Evolutionary conservation across 192 early-diverging fungal genomes (phyloP), one percentile per base, ranked within the genome.

Genomic region (Coemansia sp.): DNA sequence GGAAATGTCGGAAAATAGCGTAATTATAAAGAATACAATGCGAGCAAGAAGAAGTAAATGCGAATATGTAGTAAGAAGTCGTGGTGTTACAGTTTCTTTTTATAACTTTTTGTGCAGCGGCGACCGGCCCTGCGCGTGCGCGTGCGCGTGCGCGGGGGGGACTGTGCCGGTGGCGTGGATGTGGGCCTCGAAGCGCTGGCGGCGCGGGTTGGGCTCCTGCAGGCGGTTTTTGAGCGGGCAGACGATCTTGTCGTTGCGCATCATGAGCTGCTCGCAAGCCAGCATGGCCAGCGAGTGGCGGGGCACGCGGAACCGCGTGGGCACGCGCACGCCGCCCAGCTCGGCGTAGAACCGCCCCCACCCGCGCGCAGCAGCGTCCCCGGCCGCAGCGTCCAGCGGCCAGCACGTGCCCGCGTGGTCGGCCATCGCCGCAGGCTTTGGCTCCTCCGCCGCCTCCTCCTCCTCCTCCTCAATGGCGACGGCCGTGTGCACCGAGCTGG

Each of bases 221-320:
- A 77, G 62, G 31, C 79, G 79, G 74, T 82, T 82, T 43, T 77
- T 76, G 38, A 82, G 79, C 46, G 79, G 79, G 45, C 79, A 82
- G 42, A 76, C 53, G 20, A 82, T 76, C 60, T 82, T 82, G 71
- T 77, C 79, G 51, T 73, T 77, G 60, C 46, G 49, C 74, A 82
- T 76, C 79, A 82, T 82, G 11, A 68, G 74, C 70, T 82, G 79
- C 67, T 82, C 79, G 19, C 66, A 64, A 27, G 79, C 79, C 58
- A 82, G 79, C 74, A 74, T 76, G 59, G 37, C 45, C 9, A 82
- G 74, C 74, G 79, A 82, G 53, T 65, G 65, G 14, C 39, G 51
- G 4, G 78, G 78, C 36, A 64, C 63, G 57, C 78, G 78, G 73
- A 68, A 81, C 36, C 78, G 65, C 31, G 73, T 67, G 19, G 78